phyloP scores from a whole-genome alignment of 2,329 filamentous ascomycete species.

The Cercospora berteroae region DNA sequence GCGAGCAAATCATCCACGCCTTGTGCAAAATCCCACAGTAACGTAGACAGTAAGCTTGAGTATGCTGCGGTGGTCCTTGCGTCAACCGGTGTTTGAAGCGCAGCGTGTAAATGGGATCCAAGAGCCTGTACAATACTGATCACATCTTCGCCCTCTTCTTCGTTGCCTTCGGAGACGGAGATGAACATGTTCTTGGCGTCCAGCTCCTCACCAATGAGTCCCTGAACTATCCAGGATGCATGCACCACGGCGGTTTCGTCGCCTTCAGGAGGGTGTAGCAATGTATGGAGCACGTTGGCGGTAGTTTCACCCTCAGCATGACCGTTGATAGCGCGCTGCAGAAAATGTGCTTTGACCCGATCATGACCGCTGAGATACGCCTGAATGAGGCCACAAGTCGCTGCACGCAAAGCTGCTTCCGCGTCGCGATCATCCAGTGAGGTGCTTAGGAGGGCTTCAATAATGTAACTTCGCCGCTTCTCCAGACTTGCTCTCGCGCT shows the following conservation, averaged over 20 bases:
- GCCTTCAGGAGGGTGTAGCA: slow-evolving; percentile 65
- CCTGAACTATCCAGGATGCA: slow-evolving; percentile 80
- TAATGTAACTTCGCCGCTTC: slow-evolving; percentile 67
- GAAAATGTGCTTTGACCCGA: slow-evolving; percentile 79
- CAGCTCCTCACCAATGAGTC: slow-evolving; percentile 76
- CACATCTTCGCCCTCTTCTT: slow-evolving; percentile 85
- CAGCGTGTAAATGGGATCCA: slow-evolving; percentile 78
- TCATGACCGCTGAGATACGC: slow-evolving; percentile 84
- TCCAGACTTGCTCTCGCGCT: slow-evolving; percentile 34
- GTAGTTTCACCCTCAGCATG: slow-evolving; percentile 80
- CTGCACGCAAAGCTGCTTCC: slow-evolving; percentile 75
- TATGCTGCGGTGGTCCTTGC: slow-evolving; percentile 79
- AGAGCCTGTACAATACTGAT: slow-evolving; percentile 90
- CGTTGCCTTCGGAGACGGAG: slow-evolving; percentile 83
- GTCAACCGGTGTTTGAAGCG: slow-evolving; percentile 67
- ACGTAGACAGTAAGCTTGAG: slow-evolving; percentile 81
- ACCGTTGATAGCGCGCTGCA: slow-evolving; percentile 83
- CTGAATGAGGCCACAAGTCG: slow-evolving; percentile 86
- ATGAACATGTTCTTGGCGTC: slow-evolving; percentile 78
- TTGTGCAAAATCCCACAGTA: slow-evolving; percentile 89
- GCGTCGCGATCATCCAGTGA: slow-evolving; percentile 66
- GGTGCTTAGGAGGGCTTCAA: slow-evolving; percentile 85
- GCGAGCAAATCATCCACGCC: slow-evolving; percentile 89
- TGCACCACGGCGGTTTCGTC: slow-evolving; percentile 92
- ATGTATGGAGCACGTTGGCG: slow-evolving; percentile 75